Base-by-base conservation (phyloP, 768 basidiomycete species). In the Omphalotus guepiniiformis region DNA sequence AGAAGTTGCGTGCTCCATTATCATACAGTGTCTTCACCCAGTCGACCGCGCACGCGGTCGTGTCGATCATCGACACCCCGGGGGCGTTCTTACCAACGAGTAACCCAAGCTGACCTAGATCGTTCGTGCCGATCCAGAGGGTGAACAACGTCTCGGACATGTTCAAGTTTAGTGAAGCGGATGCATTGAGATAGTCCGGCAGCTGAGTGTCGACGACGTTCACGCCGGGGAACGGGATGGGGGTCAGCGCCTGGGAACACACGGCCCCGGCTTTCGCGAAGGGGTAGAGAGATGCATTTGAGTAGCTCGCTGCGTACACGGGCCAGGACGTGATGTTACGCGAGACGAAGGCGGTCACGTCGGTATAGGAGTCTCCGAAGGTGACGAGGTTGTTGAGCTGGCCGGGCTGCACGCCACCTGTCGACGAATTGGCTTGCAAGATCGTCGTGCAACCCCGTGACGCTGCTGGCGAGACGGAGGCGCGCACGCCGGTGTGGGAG, bases 351-450 rank as follows among this genome's bases (percentile, higher is more conserved):
- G 15, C 38, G 9, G 38, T 39, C 11, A 19, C 18, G 37, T 69
- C 68, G 3, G 64, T 63, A 44, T 69, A 69, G 16, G 61, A 63
- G 53, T 69, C 68, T 2, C 68, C 67, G 37, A 68, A 70, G 1
- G 64, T 65, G 19, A 66, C 66, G 15, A 68, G 56, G 22, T 63
- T 62, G 25, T 64, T 62, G 52, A 67, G 65, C 30, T 59, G 60
- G 4, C 55, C 54, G 1, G 61, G 54, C 18, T 19, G 38, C 8
- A 39, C 18, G 21, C 38, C 18, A 11, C 9, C 11, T 8, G 38
- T 9, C n/a, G 30, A n/a, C 9, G n/a, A n/a, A n/a, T 32, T n/a
- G 9, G 30, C n/a, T n/a, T 32, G 30, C 9, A 32, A 32, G 30
- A 32, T n/a, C n/a, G 9, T 9, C 30, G n/a, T 32, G n/a, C 9